Conservation (phyloP, 805 yeast species). For the Pichia nanzhaoensis region DNA sequence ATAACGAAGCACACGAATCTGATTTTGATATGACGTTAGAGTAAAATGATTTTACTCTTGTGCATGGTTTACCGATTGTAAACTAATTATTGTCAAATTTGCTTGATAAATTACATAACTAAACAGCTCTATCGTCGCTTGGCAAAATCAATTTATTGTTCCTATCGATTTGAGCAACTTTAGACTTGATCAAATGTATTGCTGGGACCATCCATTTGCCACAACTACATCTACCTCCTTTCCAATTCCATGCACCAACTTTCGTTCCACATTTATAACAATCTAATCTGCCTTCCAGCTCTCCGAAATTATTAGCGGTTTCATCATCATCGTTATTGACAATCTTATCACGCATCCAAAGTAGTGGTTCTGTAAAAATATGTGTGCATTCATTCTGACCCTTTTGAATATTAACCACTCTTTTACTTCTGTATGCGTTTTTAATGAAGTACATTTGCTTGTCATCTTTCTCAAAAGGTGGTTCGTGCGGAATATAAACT, state of each 20-base stretch:
- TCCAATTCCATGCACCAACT: conserved; percentile 92
- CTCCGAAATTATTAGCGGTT: conserved; percentile 45
- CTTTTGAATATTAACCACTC: conserved; percentile 50
- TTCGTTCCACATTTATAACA: conserved; percentile 84
- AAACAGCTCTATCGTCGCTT: conserved; percentile 13
- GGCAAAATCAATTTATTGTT: conserved; percentile 13
- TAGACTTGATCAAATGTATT: conserved; percentile 69
- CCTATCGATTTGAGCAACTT: conserved; percentile 58
- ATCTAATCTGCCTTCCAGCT: conserved; percentile 75
- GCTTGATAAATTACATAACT: not conserved
- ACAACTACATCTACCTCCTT: conserved; percentile 89
- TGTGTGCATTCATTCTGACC: conserved; percentile 71
- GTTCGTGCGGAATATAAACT: conserved; percentile 57
- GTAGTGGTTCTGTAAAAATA: conserved; percentile 78
- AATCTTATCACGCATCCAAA: conserved; percentile 68
- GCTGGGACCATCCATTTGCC: conserved; percentile 96
- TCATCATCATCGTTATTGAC: conserved; percentile 3
- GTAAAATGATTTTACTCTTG: too few relatives aligned
- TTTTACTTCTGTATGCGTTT: conserved; percentile 52
- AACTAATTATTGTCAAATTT: too few relatives aligned
- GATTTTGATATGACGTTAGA: conserved; percentile 30
- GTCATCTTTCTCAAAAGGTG: conserved; percentile 53
- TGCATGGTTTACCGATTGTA: not conserved
- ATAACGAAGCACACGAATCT: conserved; percentile 16
- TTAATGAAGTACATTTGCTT: conserved; percentile 61